These are phyloP conservation scores for Solanum okadae DNA, from an alignment of 257 asterid genomes.

Conservation along the genomic window DNA sequence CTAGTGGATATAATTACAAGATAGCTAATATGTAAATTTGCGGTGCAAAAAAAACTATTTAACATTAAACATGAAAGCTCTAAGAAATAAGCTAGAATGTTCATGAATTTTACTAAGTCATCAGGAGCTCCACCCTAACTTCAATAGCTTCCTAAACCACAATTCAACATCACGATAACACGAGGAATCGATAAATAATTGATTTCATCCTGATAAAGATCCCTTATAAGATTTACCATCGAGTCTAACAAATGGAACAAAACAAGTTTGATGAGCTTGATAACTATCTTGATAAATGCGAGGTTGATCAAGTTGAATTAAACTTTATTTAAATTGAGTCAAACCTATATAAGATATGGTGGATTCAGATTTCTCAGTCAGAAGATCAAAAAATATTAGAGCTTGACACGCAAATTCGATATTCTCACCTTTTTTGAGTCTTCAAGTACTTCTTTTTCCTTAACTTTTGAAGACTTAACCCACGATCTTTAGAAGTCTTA, in stretches of 20 bases:
- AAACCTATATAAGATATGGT: not conserved
- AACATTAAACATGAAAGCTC: conserved; percentile 18
- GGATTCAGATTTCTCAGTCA: not conserved
- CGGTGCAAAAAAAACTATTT: conserved; percentile 8
- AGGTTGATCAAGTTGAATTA: too few relatives aligned
- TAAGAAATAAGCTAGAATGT: conserved; percentile 3
- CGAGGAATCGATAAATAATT: conserved; percentile 9
- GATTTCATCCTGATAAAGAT: conserved; percentile 16
- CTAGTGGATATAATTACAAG: conserved; percentile 18
- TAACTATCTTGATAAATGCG: too few relatives aligned
- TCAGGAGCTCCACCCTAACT: conserved; percentile 23
- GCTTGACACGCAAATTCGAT: accelerated
- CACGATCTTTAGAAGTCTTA: not conserved
- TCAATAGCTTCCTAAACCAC: conserved; percentile 10
- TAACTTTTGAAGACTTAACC: not conserved
- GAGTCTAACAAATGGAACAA: not conserved
- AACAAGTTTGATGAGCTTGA: not conserved
- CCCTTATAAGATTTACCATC: not conserved
- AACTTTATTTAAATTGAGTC: not conserved
- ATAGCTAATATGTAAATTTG: conserved; percentile 16
- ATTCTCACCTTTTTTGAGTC: too few relatives aligned
- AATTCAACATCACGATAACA: conserved; percentile 16
- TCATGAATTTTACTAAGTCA: not conserved
- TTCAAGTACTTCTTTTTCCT: not conserved
- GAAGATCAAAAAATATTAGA: too few relatives aligned